Conservation (phyloP, 2,329 filamentous ascomycete species). For the Teratosphaeria epicoccoides region DNA sequence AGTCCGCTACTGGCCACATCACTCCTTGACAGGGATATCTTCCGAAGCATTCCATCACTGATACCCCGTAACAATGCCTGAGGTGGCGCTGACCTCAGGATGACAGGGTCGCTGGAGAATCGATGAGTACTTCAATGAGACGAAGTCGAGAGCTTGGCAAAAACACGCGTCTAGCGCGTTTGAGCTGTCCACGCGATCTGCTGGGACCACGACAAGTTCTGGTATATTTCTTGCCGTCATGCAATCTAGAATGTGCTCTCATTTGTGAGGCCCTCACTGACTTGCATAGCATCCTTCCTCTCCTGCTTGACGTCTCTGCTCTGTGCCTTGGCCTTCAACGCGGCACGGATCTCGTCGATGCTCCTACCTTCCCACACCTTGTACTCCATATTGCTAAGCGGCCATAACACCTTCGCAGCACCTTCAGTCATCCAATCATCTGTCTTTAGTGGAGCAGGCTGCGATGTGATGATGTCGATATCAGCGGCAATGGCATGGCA, state of each 20-base stretch:
- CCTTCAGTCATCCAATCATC: slow-evolving; percentile 41
- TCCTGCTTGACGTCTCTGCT: slow-evolving; percentile 19
- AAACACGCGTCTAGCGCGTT: neutral
- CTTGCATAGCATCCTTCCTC: slow-evolving; percentile 12
- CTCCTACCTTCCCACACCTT: slow-evolving; percentile 27
- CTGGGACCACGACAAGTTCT: too few species aligned
- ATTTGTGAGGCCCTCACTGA: neutral
- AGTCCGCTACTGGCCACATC: neutral
- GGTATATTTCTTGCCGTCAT: too few species aligned
- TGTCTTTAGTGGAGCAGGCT: slow-evolving; percentile 38
- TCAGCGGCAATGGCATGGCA: slow-evolving; percentile 65
- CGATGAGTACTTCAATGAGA: neutral
- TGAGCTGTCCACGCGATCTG: too few species aligned
- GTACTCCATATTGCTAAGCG: slow-evolving; percentile 37
- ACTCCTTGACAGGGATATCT: too few species aligned
- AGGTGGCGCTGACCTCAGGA: neutral
- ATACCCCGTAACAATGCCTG: neutral
- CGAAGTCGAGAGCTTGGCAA: neutral
- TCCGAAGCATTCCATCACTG: too few species aligned
- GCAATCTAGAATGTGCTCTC: neutral
- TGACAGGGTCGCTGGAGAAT: neutral
- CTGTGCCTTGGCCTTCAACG: slow-evolving; percentile 31
- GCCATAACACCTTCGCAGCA: slow-evolving; percentile 47
- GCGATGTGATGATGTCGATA: slow-evolving; percentile 60
- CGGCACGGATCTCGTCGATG: slow-evolving; percentile 34